Evolutionary conservation across 192 early-diverging fungal genomes (phyloP), one percentile per base, ranked within the genome.

Genomic region (Umbelopsis sp.): DNA sequence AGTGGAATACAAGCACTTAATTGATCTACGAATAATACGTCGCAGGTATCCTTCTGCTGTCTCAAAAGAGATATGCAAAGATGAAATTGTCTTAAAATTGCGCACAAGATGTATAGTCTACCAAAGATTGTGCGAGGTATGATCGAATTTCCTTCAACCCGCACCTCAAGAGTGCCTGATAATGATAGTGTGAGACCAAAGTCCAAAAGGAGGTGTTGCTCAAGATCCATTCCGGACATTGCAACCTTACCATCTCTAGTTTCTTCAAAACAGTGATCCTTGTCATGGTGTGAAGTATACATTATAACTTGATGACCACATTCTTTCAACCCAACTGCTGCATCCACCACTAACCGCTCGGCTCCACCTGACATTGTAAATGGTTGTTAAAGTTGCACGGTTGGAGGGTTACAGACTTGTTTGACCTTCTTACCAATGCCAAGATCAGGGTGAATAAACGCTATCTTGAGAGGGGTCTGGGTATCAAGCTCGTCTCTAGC

Each of bases 301-400:
- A 98, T 84, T 36, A 80, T 71, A 2, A 97, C 90, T 11, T 82
- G 56, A 81, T 98, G 94, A 16, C 97, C 97, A 29, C 80, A 83
- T 25, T 85, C 75, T 80, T 93, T 88, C 69, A 97, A 84, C 26
- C 91, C 92, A 5, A 91, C 76, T 6, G 95, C 95, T 1, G 95
- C 91, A 82, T 98, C 97, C 14, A 98, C 94, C 0, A 98, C 91
- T 20, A 98, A 85, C 21, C 97, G 86, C 79, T 98, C 97, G 5
- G 97, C 97, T 26, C 97, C 97, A 70, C 96, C 92, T 89, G 72
- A 29, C n/a, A 16, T 26, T 41, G 8, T 11, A 11, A 41, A 41
- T 0, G 1, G 12, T 4, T 5, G 4, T 1, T 41, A 41, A 41
- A 6, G 12, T 11, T 41, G 8, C 1, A 11, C 12, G 38, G 8